Evolutionary conservation across 768 basidiomycete genomes (phyloP), one percentile per base, ranked within the genome.

Genomic region (Rickenella mellea): DNA sequence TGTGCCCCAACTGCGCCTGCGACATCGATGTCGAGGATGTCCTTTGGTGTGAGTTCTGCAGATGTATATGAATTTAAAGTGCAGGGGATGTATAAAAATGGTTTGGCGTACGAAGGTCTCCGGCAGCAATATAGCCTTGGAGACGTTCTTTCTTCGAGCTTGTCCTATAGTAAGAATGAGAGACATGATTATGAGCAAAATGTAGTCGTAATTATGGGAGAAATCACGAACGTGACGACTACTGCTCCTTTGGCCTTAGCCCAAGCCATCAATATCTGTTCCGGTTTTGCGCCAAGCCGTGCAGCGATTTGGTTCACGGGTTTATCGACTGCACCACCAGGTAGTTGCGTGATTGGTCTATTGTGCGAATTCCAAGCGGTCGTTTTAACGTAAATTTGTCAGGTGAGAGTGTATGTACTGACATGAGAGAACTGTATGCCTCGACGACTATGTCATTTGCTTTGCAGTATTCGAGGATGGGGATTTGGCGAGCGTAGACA

Each of bases 181-280:
- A 15, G 32, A 28, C 20, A 25, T 2, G 11, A 39, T 39, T 27
- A 9, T 19, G 3, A 33, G 22, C n/a, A 12, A 12, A 15, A 27
- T 27, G 25, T 11, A 32, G 21, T n/a, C 21, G 17, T 17, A 10
- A n/a, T n/a, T n/a, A n/a, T n/a, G 42, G 55, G 39, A 53, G 17
- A 21, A 14, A 42, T 19, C 1, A 51, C 63, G 19, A 55, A 83
- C 76, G 79, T 84, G 48, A 83, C 69, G 21, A 71, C 69, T 4
- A 83, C 73, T 0, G 72, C 73, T 9, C 76, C 79, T 55, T 87
- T 85, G 7, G 73, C 66, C 52, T 76, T 82, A 4, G 73, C 70
- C 83, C 83, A 84, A 1, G 81, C 80, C 6, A 85, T 65, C 5
- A 86, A 63, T 7, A 84, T 70, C 54, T 87, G 83, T 44, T 83